phyloP scores from a whole-genome alignment of 768 basidiomycete genomes.

The Trichaptum fuscoviolaceum region DNA sequence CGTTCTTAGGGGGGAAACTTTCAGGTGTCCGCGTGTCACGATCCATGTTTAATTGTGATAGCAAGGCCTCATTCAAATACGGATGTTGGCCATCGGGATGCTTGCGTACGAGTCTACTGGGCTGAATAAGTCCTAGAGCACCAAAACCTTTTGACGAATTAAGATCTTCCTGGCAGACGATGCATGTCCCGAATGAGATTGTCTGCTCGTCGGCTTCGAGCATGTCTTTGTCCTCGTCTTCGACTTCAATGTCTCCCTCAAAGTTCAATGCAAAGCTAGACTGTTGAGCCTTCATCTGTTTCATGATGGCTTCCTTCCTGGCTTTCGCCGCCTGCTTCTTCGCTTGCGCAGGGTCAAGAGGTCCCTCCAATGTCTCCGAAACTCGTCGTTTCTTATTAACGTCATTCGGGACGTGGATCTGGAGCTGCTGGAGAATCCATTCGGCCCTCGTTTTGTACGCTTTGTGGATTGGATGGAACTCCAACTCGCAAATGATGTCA shows the following conservation, averaged over 20 bases:
- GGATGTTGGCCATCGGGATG: conserved; percentile 59
- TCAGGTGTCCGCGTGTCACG: conserved; percentile 27
- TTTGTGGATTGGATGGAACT: conserved; percentile 67
- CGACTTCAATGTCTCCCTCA: conserved; percentile 62
- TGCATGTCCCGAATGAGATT: conserved; percentile 83
- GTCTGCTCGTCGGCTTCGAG: conserved; percentile 40
- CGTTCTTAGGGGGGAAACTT: conserved; percentile 46
- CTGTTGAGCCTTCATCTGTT: conserved; percentile 92
- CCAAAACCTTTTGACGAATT: conserved; percentile 73
- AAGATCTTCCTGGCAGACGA: conserved; percentile 96
- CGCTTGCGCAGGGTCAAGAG: conserved; percentile 54
- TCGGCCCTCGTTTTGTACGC: conserved; percentile 62
- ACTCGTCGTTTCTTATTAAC: conserved; percentile 46
- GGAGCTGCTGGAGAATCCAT: conserved; percentile 70
- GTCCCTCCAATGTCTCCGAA: conserved; percentile 27
- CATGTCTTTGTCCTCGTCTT: conserved; percentile 64
- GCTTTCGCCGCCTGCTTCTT: conserved; percentile 85
- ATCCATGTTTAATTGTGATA: conserved; percentile 63
- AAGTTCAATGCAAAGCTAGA: conserved; percentile 79
- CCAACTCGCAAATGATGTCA: conserved; percentile 70
- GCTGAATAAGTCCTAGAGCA: conserved; percentile 79
- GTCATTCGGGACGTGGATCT: conserved; percentile 49
- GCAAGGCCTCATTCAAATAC: conserved; percentile 70
- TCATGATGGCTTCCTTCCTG: conserved; percentile 91
- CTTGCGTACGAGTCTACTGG: conserved; percentile 76